phyloP scores from a whole-genome alignment of 2,329 filamentous ascomycete species.

The Amylocarpus encephaloides region DNA sequence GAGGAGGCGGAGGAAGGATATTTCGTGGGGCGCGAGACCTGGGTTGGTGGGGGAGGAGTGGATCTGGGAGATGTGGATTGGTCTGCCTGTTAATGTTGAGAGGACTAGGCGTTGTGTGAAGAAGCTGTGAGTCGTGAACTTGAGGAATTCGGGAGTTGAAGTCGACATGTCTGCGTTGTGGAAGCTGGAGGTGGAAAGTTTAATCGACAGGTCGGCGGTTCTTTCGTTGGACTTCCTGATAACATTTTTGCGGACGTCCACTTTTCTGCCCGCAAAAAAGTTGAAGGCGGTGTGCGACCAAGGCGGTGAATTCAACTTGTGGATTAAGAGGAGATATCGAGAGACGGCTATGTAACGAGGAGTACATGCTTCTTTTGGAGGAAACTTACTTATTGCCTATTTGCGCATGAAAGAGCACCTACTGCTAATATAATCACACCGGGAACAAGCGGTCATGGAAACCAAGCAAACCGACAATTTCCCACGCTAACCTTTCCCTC shows the following conservation, averaged over 20 bases:
- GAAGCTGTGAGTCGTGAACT: slow-evolving; percentile 78
- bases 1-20: slow-evolving; percentile 91
- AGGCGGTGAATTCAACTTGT: background rate
- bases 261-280: no score
- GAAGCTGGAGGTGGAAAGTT: background rate
- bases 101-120: slow-evolving; percentile 81
- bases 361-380: background rate
- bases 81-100: slow-evolving; percentile 81
- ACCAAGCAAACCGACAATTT: slow-evolving; percentile 18
- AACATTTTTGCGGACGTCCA: background rate
- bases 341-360: background rate
- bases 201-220: background rate
- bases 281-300: no score
- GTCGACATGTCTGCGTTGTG: slow-evolving; percentile 25
- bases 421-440: slow-evolving; percentile 19
- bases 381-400: slow-evolving; percentile 21
- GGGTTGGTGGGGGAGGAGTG: slow-evolving; percentile 81
- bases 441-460: slow-evolving; percentile 21
- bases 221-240: background rate
- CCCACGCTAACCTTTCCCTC: slow-evolving; percentile 5
- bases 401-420: slow-evolving; percentile 16
- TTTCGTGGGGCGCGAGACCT: slow-evolving; percentile 84
- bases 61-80: slow-evolving; percentile 90
- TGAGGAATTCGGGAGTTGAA: slow-evolving; percentile 45
- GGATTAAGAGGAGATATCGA: background rate